Conservation (phyloP, 2,329 filamentous ascomycete genomes). For the Aspergillus quadricinctus region DNA sequence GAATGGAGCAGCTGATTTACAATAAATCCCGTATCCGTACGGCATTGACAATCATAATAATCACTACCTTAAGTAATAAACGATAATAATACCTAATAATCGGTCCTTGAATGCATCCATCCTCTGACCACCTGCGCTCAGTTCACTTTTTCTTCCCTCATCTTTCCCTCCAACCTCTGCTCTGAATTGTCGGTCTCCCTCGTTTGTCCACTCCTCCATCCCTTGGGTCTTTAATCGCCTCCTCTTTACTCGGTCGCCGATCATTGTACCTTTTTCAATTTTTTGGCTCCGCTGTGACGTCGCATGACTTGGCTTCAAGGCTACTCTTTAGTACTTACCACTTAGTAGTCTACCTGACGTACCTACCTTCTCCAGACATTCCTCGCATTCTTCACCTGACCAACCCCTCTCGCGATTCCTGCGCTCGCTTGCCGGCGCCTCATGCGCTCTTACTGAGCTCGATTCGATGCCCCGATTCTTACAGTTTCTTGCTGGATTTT, state of each 20-base stretch:
- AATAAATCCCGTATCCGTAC: neutral
- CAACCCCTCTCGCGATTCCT: neutral
- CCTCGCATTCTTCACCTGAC: neutral
- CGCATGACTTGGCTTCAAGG: too few species aligned
- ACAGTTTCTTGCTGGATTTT: neutral
- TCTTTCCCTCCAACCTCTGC: neutral
- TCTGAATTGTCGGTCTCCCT: neutral
- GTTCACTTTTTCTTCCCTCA: neutral
- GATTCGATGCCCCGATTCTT: neutral
- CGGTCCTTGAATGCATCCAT: neutral
- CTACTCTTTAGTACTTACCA: neutral
- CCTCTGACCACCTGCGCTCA: neutral
- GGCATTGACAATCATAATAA: neutral
- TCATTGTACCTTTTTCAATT: neutral
- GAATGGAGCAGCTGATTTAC: neutral
- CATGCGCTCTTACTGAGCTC: neutral
- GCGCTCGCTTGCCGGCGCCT: neutral
- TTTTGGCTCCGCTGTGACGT: neutral
- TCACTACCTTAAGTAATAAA: neutral
- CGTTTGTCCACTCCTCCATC: neutral
- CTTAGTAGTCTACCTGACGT: neutral
- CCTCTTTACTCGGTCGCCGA: neutral
- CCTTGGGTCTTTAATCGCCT: neutral
- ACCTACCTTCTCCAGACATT: neutral
- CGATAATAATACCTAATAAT: neutral